These are phyloP conservation scores for Immersiporthe knoxdaviesiana DNA, from an alignment of 2,329 filamentous ascomycete species.

Conservation along the genomic window DNA sequence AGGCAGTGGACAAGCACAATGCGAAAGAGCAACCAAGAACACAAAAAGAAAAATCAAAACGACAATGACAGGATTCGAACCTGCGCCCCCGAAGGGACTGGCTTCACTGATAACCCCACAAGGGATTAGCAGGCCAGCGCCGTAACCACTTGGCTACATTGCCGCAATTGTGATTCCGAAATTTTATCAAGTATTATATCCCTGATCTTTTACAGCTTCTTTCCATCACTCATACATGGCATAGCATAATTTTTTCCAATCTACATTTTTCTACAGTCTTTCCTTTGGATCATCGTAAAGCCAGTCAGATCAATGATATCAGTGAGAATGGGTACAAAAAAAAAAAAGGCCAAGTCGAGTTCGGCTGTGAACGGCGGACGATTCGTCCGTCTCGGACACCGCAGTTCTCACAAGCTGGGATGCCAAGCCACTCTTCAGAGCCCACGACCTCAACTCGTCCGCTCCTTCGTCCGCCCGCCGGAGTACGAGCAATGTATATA, in stretches of 20 bases:
- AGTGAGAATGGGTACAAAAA: neutral
- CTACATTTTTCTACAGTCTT: too few species aligned
- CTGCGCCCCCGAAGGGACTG: conserved; percentile 15
- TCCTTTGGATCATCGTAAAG: too few species aligned
- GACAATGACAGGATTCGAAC: conserved; percentile 13
- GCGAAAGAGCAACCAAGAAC: neutral
- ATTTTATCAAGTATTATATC: neutral
- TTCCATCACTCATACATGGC: neutral
- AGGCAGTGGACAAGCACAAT: neutral
- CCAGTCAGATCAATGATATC: too few species aligned
- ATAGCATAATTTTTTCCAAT: too few species aligned
- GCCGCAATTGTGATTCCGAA: neutral
- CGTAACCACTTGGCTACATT: conserved; percentile 13
- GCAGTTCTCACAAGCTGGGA: neutral
- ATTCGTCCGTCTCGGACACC: neutral
- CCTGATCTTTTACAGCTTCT: fast-evolving
- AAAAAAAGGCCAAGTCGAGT: neutral
- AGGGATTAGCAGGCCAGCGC: conserved; percentile 5
- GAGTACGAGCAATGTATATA: neutral
- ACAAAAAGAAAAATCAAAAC: neutral
- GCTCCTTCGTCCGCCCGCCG: neutral
- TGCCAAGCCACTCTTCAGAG: too few species aligned
- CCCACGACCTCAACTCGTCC: neutral
- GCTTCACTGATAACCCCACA: neutral
- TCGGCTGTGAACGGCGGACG: neutral